A percentile compares a stretch with the other conserved stretches of the same genome.
Evolutionary conservation across 2,329 filamentous ascomycete genomes (phyloP).

Genomic region (Botrytis cinerea): DNA sequence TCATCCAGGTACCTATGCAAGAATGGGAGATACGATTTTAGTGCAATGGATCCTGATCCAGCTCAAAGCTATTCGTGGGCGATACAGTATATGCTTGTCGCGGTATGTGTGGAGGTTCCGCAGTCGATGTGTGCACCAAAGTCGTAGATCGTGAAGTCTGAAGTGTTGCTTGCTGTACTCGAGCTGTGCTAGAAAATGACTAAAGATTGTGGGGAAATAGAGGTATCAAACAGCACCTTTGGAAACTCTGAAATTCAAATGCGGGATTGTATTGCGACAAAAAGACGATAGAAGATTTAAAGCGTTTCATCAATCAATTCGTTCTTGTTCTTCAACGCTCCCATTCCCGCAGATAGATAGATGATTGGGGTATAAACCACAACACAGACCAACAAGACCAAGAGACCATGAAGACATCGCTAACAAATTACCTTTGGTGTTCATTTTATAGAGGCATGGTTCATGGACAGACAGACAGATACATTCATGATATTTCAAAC

Average conservation of each 20-base stretch:
- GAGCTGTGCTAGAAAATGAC: neutral
- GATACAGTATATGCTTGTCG: constrained; percentile 7
- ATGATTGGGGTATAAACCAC: neutral
- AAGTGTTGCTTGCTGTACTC: neutral
- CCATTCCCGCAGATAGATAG: constrained; percentile 6
- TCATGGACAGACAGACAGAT: constrained; percentile 1
- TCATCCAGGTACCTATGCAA: constrained; percentile 26
- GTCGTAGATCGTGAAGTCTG: neutral
- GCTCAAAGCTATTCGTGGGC: neutral
- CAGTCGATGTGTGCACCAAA: constrained; percentile 6
- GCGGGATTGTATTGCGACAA: constrained; percentile 7
- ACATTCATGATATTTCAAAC: neutral
- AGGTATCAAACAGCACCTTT: neutral
- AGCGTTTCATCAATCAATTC: constrained; percentile 13
- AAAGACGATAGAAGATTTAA: constrained; percentile 1
- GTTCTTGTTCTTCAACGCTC: neutral
- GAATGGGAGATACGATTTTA: neutral
- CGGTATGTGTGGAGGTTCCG: constrained; percentile 7
- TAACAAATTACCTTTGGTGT: neutral
- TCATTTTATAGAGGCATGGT: neutral
- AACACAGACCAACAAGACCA: constrained; percentile 2
- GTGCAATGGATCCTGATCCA: neutral
- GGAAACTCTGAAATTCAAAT: neutral
- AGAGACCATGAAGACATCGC: neutral
- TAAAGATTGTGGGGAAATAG: neutral